These are phyloP conservation scores for Neobulgaria alba DNA, from an alignment of 2,329 filamentous ascomycete genomes.

Conservation along the genomic window DNA sequence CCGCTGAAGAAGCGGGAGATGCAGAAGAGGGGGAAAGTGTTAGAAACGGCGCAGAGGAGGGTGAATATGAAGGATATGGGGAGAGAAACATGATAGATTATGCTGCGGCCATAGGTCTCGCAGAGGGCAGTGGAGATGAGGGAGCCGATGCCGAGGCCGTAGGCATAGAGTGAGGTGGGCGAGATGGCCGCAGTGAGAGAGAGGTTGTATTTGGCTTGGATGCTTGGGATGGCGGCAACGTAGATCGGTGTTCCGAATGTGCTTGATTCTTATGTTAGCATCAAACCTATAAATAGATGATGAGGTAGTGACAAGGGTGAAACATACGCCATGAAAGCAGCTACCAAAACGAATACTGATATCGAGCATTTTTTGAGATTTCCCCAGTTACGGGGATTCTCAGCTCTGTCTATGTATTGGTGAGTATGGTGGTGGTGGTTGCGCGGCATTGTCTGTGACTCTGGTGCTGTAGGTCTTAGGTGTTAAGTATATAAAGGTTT, in stretches of 20 bases:
- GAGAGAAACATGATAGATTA: conserved; percentile 7
- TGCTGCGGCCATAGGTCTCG: conserved; percentile 8
- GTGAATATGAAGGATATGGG: conserved; percentile 6
- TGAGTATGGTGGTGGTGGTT: neutral
- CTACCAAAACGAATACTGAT: conserved; percentile 1
- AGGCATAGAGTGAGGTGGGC: conserved; percentile 7
- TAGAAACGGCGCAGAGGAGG: conserved; percentile 4
- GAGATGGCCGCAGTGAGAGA: conserved; percentile 4
- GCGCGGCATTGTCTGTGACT: too few species aligned
- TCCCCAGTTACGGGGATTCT: conserved; percentile 4
- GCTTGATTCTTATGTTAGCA: neutral
- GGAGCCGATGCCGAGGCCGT: conserved; percentile 4
- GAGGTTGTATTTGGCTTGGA: conserved; percentile 4
- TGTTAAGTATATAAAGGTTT: too few species aligned
- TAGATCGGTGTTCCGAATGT: conserved; percentile 10
- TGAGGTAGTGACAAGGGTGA: neutral
- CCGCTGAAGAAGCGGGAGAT: conserved; percentile 4
- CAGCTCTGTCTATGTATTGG: too few species aligned
- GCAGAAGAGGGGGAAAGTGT: conserved; percentile 1
- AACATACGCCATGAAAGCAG: conserved; percentile 5
- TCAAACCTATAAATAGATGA: neutral
- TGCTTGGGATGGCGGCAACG: conserved; percentile 5
- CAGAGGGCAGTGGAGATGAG: conserved; percentile 5
- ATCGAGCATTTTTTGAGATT: conserved; percentile 1
- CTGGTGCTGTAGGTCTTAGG: too few species aligned